A percentile compares a stretch with the other conserved stretches of the same genome.
Evolutionary conservation across 208 protist species (phyloP).

Genomic region (Trypanosoma cruzi): DNA sequence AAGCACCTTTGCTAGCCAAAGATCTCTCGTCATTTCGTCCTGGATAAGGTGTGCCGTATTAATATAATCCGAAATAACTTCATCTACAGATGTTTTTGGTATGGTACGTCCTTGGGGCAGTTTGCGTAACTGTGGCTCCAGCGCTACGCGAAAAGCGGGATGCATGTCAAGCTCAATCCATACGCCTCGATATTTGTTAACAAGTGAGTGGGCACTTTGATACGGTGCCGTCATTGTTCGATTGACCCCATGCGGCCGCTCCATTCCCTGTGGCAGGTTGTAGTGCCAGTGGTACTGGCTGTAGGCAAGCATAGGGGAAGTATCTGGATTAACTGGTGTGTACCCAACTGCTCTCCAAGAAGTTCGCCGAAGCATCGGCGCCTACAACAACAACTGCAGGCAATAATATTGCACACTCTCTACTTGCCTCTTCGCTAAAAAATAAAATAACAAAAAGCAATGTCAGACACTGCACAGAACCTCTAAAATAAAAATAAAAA

Average conservation of each 20-base stretch:
- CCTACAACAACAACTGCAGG: slow-evolving; percentile 11
- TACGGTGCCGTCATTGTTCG: slow-evolving; percentile 68
- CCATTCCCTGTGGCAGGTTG: slow-evolving; percentile 89
- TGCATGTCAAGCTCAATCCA: slow-evolving; percentile 88
- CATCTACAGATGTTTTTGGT: slow-evolving; percentile 67
- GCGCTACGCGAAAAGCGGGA: slow-evolving; percentile 68
- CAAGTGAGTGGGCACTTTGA: slow-evolving; percentile 55
- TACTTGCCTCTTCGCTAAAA: background rate
- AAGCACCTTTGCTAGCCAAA: slow-evolving; percentile 85
- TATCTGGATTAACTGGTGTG: slow-evolving; percentile 86
- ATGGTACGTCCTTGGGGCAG: slow-evolving; percentile 77
- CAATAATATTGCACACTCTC: background rate
- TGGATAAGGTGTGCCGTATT: slow-evolving; percentile 67
- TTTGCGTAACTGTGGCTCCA: slow-evolving; percentile 84
- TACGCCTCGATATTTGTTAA: slow-evolving; percentile 86
- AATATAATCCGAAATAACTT: slow-evolving; percentile 81
- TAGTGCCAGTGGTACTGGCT: slow-evolving; percentile 92
- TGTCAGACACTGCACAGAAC: no score
- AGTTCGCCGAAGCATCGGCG: slow-evolving; percentile 57
- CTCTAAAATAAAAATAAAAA: slow-evolving; percentile 18
- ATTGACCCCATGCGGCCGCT: slow-evolving; percentile 81
- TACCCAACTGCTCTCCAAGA: slow-evolving; percentile 57
- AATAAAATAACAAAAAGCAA: slow-evolving; percentile 11
- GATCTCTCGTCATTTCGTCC: slow-evolving; percentile 62
- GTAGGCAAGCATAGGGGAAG: slow-evolving; percentile 88